Evolutionary conservation across 1,284 basidiomycete species (phyloP).

Genomic region (Xerocomus minutiporus): DNA sequence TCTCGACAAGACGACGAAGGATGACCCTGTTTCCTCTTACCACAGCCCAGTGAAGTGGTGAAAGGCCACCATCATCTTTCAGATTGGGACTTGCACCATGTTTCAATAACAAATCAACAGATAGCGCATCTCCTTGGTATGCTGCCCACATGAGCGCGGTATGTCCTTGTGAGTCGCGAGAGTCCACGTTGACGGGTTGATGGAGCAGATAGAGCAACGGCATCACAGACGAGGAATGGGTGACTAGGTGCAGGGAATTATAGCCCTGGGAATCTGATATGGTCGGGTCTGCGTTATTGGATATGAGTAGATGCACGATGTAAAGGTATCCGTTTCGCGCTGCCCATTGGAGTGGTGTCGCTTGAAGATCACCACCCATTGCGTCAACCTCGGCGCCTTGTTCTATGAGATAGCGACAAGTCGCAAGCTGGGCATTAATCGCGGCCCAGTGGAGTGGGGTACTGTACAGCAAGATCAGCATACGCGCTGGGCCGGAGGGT

Average conservation of each 20-base stretch:
- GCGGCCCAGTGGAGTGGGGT: constrained; percentile 97
- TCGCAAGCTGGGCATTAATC: constrained; percentile 82
- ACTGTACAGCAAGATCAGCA: constrained; percentile 17
- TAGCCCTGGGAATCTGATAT: constrained; percentile 93
- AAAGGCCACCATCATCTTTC: constrained; percentile 78
- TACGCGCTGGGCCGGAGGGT: background rate
- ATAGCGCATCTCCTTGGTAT: constrained; percentile 96
- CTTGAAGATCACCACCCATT: constrained; percentile 90
- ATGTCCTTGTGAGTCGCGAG: constrained; percentile 87
- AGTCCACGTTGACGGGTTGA: constrained; percentile 85
- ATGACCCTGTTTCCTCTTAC: constrained; percentile 88
- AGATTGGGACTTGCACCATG: constrained; percentile 80
- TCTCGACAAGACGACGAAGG: constrained; percentile 80
- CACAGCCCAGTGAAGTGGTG: constrained; percentile 98
- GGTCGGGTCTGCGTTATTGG: constrained; percentile 88
- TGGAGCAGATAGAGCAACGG: constrained; percentile 89
- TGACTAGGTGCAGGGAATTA: constrained; percentile 92
- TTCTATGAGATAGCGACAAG: constrained; percentile 80
- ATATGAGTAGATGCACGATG: constrained; percentile 86
- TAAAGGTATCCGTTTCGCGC: constrained; percentile 95
- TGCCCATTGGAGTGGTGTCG: constrained; percentile 97
- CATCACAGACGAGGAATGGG: constrained; percentile 93
- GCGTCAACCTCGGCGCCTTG: constrained; percentile 95
- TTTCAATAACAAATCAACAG: constrained; percentile 85
- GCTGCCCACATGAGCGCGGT: constrained; percentile 99